Conservation (phyloP, 805 yeast genomes). For the Novakomyces olei region DNA sequence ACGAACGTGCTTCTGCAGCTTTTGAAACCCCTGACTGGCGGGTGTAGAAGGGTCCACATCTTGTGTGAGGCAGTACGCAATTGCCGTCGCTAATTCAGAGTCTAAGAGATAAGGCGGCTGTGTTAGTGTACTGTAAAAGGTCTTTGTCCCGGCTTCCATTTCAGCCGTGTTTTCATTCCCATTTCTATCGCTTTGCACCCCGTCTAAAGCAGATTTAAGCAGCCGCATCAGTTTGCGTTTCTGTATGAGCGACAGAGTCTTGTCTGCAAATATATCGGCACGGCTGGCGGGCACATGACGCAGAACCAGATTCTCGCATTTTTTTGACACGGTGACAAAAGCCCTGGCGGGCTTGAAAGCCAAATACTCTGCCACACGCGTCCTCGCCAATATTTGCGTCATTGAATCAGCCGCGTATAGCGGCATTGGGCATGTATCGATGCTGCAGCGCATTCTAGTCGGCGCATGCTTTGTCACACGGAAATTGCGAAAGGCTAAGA, state of each 20-base stretch:
- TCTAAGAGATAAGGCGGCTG: not conserved
- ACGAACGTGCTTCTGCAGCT: not conserved
- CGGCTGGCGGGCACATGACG: slow-evolving; percentile 1
- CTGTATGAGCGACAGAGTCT: not conserved
- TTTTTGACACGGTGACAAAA: not conserved
- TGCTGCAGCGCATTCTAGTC: not conserved
- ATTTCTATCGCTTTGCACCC: no score
- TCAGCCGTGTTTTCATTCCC: no score
- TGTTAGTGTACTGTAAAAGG: not conserved
- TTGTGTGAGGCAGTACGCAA: not conserved
- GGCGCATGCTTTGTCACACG: not conserved
- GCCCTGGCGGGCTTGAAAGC: not conserved
- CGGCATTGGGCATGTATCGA: not conserved
- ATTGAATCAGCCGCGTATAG: not conserved
- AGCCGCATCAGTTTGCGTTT: slow-evolving; percentile 2
- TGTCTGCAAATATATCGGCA: slow-evolving; percentile 1
- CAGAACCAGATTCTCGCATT: not conserved
- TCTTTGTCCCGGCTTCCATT: not conserved
- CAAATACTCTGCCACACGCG: not conserved
- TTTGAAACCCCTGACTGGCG: not conserved
- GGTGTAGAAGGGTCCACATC: not conserved
- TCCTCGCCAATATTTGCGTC: not conserved
- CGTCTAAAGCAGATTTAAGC: not conserved
- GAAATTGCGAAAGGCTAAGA: no score
- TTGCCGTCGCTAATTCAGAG: not conserved